phyloP scores from a whole-genome alignment of 1,284 basidiomycete species.

The Ceratobasidium papillatum region DNA sequence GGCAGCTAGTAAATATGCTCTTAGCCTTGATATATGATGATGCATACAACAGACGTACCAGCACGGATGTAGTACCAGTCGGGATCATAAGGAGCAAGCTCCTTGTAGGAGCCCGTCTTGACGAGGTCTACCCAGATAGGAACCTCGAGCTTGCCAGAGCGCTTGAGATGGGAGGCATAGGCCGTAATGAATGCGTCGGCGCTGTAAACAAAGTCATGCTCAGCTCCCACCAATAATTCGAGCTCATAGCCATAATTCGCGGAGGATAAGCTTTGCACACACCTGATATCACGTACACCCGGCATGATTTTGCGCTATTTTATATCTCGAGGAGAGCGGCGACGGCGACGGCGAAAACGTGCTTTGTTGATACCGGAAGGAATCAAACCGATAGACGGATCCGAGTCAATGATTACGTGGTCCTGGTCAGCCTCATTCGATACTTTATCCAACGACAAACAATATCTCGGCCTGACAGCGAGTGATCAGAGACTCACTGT shows the following conservation, averaged over 20 bases:
- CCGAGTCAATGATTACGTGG: no score
- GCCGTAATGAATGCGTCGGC: slow-evolving; percentile 91
- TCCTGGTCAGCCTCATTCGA: no score
- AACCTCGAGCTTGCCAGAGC: slow-evolving; percentile 97
- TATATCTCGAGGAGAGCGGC: slow-evolving; percentile 6
- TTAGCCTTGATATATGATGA: neutral
- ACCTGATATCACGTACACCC: slow-evolving; percentile 40
- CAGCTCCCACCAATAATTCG: neutral
- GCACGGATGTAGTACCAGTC: slow-evolving; percentile 99
- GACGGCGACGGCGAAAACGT: slow-evolving; percentile 11
- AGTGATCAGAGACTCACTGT: no score
- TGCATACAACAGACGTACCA: slow-evolving; percentile 63
- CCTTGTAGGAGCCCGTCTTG: slow-evolving; percentile 98
- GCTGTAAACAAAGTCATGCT: slow-evolving; percentile 55
- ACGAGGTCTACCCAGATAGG: slow-evolving; percentile 99
- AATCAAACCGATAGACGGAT: no score
- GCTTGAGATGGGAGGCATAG: slow-evolving; percentile 93
- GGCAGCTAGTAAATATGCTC: slow-evolving; percentile 69
- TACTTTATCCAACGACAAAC: no score
- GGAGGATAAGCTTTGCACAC: neutral
- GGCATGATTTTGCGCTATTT: slow-evolving; percentile 36
- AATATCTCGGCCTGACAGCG: no score
- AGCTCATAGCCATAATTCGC: neutral
- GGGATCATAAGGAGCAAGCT: slow-evolving; percentile 98
- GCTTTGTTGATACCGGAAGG: no score